A percentile compares a stretch with the other conserved stretches of the same genome.
Conservation (phyloP, 768 basidiomycete species). For the Hemileccinum rubropunctum region DNA sequence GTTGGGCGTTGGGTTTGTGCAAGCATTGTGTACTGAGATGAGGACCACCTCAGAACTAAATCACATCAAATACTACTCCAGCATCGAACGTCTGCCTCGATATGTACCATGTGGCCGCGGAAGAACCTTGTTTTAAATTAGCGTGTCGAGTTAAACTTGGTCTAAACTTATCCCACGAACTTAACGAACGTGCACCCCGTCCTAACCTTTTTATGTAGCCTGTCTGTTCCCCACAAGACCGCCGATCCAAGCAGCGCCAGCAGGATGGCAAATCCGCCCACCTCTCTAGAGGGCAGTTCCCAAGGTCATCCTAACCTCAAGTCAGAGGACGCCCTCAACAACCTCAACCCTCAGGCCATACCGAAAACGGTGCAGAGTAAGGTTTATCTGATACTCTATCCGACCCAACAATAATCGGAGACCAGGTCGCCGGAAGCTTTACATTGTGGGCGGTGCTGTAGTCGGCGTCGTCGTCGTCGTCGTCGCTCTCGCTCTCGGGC, state of each 20-base stretch:
- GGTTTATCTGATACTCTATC: not conserved
- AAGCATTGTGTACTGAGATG: too few species aligned
- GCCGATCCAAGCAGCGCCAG: not conserved
- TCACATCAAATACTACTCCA: not conserved
- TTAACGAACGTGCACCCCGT: slow-evolving; percentile 15
- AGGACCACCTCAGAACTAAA: too few species aligned
- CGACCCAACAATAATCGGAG: not conserved
- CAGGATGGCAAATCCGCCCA: slow-evolving; percentile 7
- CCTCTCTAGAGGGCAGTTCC: slow-evolving; percentile 2
- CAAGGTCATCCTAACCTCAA: not conserved
- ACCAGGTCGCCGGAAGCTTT: slow-evolving; percentile 22
- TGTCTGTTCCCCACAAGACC: not conserved
- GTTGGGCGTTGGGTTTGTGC: too few species aligned
- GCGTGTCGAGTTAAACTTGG: not conserved
- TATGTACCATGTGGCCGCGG: too few species aligned
- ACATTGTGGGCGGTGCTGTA: slow-evolving; percentile 14
- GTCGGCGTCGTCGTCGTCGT: slow-evolving; percentile 11
- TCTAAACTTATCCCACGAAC: not conserved
- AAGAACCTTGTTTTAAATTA: not conserved
- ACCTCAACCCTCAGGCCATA: not conserved
- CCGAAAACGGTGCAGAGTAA: slow-evolving; percentile 7
- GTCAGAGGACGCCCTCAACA: not conserved
- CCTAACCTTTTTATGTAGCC: slow-evolving; percentile 4
- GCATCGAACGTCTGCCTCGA: not conserved
- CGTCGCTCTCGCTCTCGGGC: slow-evolving; percentile 26